These are phyloP conservation scores for Alternaria alternata DNA, from an alignment of 2,329 filamentous ascomycete species.

Conservation along the genomic window DNA sequence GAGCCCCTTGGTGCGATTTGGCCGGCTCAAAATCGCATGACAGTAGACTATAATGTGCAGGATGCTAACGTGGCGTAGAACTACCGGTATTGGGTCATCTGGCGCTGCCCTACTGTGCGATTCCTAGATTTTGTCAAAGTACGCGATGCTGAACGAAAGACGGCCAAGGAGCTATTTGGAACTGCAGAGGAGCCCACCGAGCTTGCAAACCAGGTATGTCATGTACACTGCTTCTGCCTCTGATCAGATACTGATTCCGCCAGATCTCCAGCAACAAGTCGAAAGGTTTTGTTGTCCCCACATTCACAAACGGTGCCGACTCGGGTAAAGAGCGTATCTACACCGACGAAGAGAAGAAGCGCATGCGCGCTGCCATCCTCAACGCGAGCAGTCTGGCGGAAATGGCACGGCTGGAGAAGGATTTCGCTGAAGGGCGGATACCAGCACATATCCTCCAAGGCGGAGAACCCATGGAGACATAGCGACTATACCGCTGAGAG, in stretches of 20 bases:
- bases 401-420: constrained; percentile 89
- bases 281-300: constrained; percentile 70
- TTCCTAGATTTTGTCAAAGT: constrained; percentile 95
- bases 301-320: constrained; percentile 47
- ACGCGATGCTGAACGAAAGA: constrained; percentile 80
- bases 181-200: constrained; percentile 78
- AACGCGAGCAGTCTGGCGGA: constrained; percentile 90
- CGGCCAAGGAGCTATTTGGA: constrained; percentile 84
- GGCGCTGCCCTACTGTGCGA: constrained; percentile 81
- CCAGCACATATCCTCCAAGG: constrained; percentile 58
- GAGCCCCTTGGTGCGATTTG: background rate
- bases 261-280: constrained; percentile 85
- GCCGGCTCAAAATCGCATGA: background rate
- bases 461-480: constrained; percentile 42
- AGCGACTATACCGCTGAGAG: background rate
- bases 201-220: constrained; percentile 63
- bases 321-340: constrained; percentile 70
- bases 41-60: background rate
- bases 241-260: constrained; percentile 36
- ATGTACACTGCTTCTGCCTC: background rate
- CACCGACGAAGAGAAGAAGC: constrained; percentile 86
- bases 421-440: constrained; percentile 86
- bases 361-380: constrained; percentile 84
- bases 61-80: constrained; percentile 63
- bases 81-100: constrained; percentile 92